Evolutionary conservation across 257 asterid genomes (phyloP), one percentile per base, ranked within the genome.

Genomic region (Avicennia marina): DNA sequence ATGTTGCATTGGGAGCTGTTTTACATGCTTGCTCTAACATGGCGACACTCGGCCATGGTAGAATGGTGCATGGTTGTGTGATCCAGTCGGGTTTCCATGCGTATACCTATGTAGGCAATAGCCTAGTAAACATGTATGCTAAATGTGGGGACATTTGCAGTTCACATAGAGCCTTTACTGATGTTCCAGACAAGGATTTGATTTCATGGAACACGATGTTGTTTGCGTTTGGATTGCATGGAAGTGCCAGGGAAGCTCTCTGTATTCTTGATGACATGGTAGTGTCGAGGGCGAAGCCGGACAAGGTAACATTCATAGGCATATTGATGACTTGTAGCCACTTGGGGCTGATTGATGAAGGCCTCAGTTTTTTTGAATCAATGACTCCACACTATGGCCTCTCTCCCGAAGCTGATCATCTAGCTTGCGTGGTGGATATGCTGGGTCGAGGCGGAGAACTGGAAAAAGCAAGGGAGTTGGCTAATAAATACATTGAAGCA

Each of bases 271-370:
- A 76, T 27, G 68, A 62, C 56, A 80, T 84, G 83, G 20, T 53
- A 18, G 76, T 76, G 56, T 74, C 79, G 11, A 64, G 76, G 4
- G n/a, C 71, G 18, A 72, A 74, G 71, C 96, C 96, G 0, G 94
- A 87, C 64, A 80, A 77, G 58, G 90, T 81, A 34, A 84, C 95
- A 31, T 87, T 87, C 75, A 70, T 84, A 33, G 95, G 95, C 24
- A 69, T 87, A 24, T 59, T 87, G 63, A 79, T 87, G 90, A 79
- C 86, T 24, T 87, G 96, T 47, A 87, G 83, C 69, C 96, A 84
- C 70, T 72, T 75, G 60, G 96, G 96, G 2, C 55, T 78, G 40
- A 65, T 87, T 26, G 64, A 74, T 3, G 56, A 66, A 62, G 85
- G 89, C 53, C 74, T 75, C 49, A 15, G 7, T 21, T 56, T 81